A percentile compares a stretch with the other conserved stretches of the same genome.
phyloP scores from a whole-genome alignment of 345 rosid genomes.

The Balakata baccata region DNA sequence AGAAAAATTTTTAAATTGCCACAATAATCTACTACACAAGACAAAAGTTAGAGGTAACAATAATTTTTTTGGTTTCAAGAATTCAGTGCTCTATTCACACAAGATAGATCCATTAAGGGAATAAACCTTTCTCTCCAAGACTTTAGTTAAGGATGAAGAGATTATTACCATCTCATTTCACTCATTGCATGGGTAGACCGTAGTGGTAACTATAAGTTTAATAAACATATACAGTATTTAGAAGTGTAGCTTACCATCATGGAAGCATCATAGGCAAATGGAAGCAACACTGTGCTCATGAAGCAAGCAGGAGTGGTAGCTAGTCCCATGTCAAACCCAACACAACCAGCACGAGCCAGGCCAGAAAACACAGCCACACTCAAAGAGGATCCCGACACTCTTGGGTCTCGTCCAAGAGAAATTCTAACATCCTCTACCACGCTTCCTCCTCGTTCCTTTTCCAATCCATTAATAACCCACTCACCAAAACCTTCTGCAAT shows the following conservation, averaged over 20 bases:
- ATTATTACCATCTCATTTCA: too few relatives aligned
- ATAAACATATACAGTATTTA: too few relatives aligned
- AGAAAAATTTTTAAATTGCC: too few relatives aligned
- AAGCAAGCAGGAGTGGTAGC: slow-evolving; percentile 98
- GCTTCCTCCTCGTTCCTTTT: slow-evolving; percentile 25
- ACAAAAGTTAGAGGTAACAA: too few relatives aligned
- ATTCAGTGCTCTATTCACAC: too few relatives aligned
- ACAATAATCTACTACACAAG: too few relatives aligned
- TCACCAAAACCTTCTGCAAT: slow-evolving; percentile 89
- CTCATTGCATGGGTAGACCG: too few relatives aligned
- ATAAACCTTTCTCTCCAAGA: too few relatives aligned
- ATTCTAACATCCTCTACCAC: slow-evolving; percentile 37
- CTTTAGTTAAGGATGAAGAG: too few relatives aligned
- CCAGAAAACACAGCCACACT: slow-evolving; percentile 80
- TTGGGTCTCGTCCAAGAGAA: slow-evolving; percentile 82
- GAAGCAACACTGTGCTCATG: slow-evolving; percentile 76
- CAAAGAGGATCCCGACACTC: slow-evolving; percentile 57
- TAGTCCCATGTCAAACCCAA: slow-evolving; percentile 77
- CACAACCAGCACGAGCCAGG: slow-evolving; percentile 73
- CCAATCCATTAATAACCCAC: slow-evolving; percentile 56
- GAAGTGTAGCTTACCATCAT: slow-evolving; percentile 52
- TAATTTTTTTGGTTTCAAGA: too few relatives aligned
- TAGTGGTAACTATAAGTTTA: too few relatives aligned
- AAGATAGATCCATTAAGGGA: too few relatives aligned
- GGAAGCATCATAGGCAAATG: slow-evolving; percentile 78